Percentiles rank a stretch among this genome's conserved stretches.
Conservation (phyloP, 345 rosid genomes). For the Eucalyptus virginea region DNA sequence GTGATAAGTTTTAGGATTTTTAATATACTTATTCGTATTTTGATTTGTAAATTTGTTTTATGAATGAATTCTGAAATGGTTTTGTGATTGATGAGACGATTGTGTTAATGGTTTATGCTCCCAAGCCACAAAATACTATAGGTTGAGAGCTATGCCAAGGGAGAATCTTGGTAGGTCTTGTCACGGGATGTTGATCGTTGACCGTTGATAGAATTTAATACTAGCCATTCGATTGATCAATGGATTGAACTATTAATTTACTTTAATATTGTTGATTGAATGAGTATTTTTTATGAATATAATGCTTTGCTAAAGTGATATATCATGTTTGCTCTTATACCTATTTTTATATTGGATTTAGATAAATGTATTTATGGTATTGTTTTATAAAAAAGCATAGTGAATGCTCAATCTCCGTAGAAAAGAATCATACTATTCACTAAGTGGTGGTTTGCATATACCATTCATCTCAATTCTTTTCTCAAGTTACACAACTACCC, state of each 20-base stretch:
- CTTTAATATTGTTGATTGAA: neutral
- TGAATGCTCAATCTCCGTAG: neutral
- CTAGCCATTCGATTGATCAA: neutral
- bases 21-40: fast-evolving
- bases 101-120: neutral
- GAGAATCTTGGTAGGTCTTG: neutral
- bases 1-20: fast-evolving
- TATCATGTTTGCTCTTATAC: neutral
- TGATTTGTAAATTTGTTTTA: neutral
- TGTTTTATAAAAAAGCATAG: no score
- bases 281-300: no score
- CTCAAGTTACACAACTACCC: neutral
- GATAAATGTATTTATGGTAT: neutral
- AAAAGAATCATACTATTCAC: neutral
- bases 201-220: no score
- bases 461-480: neutral
- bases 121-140: neutral
- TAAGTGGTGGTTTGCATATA: neutral
- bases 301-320: neutral
- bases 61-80: no score
- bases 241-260: neutral
- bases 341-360: neutral
- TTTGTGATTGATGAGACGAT: neutral
- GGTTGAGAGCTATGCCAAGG: neutral
- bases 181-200: neutral